Percentiles rank a stretch among this genome's conserved stretches.
Evolutionary conservation across 345 rosid species (phyloP).

Genomic region (Psidium friedrichsthalianum): DNA sequence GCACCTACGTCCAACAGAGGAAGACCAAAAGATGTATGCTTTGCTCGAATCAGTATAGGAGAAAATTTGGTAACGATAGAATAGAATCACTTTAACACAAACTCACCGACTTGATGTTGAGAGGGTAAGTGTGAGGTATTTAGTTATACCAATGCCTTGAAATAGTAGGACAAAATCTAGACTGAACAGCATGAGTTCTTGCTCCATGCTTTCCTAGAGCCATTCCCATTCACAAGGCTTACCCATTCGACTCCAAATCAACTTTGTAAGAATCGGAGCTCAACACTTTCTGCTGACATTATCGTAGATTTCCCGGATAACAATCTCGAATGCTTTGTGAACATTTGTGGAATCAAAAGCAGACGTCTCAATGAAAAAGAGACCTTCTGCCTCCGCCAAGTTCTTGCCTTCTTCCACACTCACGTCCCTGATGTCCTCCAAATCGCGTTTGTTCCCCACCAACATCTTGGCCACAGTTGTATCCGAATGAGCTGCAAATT

Average conservation of each 20-base stretch:
- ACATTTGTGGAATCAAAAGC: slow-evolving; percentile 31
- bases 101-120: not conserved
- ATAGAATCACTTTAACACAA: not conserved
- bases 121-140: not conserved
- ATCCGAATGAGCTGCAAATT: slow-evolving; percentile 5
- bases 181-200: slow-evolving; percentile 4
- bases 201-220: not conserved
- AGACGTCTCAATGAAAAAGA: slow-evolving; percentile 34
- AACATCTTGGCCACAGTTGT: slow-evolving; percentile 21
- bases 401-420: slow-evolving; percentile 19
- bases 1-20: not conserved
- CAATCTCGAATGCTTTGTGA: slow-evolving; percentile 20
- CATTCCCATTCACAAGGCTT: slow-evolving; percentile 2
- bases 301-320: slow-evolving; percentile 24
- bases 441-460: slow-evolving; percentile 32
- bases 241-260: slow-evolving; percentile 17
- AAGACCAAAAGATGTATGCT: not conserved
- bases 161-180: not conserved
- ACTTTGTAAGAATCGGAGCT: slow-evolving; percentile 22
- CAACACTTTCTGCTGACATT: slow-evolving; percentile 12
- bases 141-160: not conserved
- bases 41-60: not conserved
- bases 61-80: not conserved
- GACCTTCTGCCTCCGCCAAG: slow-evolving; percentile 21
- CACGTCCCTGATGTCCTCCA: slow-evolving; percentile 22